Percentiles rank a stretch among this genome's conserved stretches.
phyloP scores from a whole-genome alignment of 192 early-diverging fungal genomes.

The Phlyctochytrium planicorne region DNA sequence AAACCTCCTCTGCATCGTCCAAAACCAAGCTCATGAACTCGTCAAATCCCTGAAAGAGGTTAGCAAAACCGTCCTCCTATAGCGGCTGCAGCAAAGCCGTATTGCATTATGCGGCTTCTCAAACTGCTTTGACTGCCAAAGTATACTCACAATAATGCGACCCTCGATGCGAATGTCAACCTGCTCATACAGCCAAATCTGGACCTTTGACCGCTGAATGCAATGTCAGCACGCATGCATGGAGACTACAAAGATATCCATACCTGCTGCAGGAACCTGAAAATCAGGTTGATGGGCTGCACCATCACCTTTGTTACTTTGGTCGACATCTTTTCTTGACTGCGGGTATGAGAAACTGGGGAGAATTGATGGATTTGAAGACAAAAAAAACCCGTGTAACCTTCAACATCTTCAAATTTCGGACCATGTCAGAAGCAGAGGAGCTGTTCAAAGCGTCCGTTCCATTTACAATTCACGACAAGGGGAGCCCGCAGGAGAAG shows the following conservation, averaged over 20 bases:
- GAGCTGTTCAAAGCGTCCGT: too few relatives aligned
- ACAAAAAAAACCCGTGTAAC: too few relatives aligned
- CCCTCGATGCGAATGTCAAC: slow-evolving; percentile 85
- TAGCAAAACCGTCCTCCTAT: too few relatives aligned
- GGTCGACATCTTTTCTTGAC: slow-evolving; percentile 19
- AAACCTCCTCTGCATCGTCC: slow-evolving; percentile 83
- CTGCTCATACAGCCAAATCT: slow-evolving; percentile 95
- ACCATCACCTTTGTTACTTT: slow-evolving; percentile 86
- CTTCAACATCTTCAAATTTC: too few relatives aligned
- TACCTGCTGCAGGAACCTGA: slow-evolving; percentile 93
- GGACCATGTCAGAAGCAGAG: too few relatives aligned
- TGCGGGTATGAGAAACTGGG: too few relatives aligned
- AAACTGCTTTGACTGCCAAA: not conserved
- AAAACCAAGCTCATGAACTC: slow-evolving; percentile 98
- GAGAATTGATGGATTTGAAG: too few relatives aligned
- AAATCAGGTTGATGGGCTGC: slow-evolving; percentile 93
- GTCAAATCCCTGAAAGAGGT: slow-evolving; percentile 83
- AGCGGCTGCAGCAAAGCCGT: not conserved
- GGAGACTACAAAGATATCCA: not conserved
- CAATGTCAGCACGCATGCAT: not conserved
- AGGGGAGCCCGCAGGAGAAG: too few relatives aligned
- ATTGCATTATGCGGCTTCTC: not conserved
- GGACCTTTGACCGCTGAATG: slow-evolving; percentile 79
- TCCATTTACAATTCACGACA: too few relatives aligned
- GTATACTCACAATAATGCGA: slow-evolving; percentile 75